Evolutionary conservation across 352 stramenopile species (phyloP).

Genomic region (Phytopythium montanum): DNA sequence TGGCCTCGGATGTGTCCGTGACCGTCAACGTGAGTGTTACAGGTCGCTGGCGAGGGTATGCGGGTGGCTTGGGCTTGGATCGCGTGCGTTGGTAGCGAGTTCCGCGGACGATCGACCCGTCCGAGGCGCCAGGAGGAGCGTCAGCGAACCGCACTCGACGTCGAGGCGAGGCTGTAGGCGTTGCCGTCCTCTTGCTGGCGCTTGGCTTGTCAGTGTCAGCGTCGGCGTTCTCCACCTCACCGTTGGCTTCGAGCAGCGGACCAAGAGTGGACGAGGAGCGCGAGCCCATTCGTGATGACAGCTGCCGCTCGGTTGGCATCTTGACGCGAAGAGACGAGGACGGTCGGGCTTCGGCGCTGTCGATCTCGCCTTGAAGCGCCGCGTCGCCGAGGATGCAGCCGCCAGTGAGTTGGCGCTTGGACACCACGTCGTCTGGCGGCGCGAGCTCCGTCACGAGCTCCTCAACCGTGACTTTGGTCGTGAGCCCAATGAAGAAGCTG

Average conservation of each 20-base stretch:
- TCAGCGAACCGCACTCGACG: conserved; percentile 27
- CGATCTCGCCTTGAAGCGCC: neutral
- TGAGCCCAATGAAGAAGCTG: conserved; percentile 38
- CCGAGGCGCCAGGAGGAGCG: conserved; percentile 18
- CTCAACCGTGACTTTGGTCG: conserved; percentile 23
- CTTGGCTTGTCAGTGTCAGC: neutral
- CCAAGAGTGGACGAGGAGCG: neutral
- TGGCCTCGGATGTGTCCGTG: neutral
- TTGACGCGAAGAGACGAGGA: neutral
- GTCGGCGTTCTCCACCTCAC: conserved; percentile 5
- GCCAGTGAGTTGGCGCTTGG: neutral
- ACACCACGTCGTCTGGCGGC: neutral
- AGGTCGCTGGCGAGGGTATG: conserved; percentile 6
- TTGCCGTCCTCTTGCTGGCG: neutral
- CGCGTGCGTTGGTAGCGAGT: conserved; percentile 45
- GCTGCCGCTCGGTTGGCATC: neutral
- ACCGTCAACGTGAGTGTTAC: conserved; percentile 11
- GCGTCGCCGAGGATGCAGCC: neutral
- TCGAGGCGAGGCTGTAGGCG: neutral
- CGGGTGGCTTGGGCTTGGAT: neutral
- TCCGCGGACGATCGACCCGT: conserved; percentile 33
- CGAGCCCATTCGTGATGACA: neutral
- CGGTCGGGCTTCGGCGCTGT: neutral
- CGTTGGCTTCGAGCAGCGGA: conserved; percentile 2
- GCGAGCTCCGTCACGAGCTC: conserved; percentile 16